Base-by-base conservation (phyloP, 192 early-diverging fungal species). In the Paraglomus occultum region DNA sequence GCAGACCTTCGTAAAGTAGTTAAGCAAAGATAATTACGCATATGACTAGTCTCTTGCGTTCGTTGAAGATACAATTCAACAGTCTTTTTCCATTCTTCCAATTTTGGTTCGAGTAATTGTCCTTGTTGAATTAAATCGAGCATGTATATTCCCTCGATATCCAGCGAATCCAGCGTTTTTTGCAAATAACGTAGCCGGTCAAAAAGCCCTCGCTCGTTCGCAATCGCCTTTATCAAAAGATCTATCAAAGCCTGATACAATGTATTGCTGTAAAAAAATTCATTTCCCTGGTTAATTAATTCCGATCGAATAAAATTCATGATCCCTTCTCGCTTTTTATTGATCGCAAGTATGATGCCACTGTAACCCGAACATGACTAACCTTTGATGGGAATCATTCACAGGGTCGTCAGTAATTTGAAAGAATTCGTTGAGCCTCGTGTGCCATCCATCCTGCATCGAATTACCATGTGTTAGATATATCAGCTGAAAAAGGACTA, bases 121-220 rank as follows among this genome's bases (percentile, higher is more conserved):
- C 31, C 31, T 5, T 53, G 64, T n/a, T 73, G 23, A 44, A 44
- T 10, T 0, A 12, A 14, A 23, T 74, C 74, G 18, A 82, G 63
- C n/a, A 52, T 45, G 39, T 71, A 50, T 3, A 83, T 58, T 8
- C 81, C 84, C 57, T 89, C 84, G 39, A 90, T 79, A 43, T 89
- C 89, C 18, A 82, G 54, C 11, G 72, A 69, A 46, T 90, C 89
- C 42, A 90, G 71, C 45, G 57, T 60, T 12, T 72, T 71, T 70
- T 90, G 89, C 31, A 83, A 72, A 12, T 61, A 58, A 15, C 71
- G 71, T 1, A 90, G 77, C 22, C 77, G 52, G 12, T 51, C 49
- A 51, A 90, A 74, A n/a, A 89, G 22, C 9, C 67, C 53, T 22
- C 82, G 82, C 8, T 75, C 47, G n/a, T 74, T 22, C 20, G 87